Base-by-base conservation (phyloP, 2,329 filamentous ascomycete species). In the Fusarium sp. region DNA sequence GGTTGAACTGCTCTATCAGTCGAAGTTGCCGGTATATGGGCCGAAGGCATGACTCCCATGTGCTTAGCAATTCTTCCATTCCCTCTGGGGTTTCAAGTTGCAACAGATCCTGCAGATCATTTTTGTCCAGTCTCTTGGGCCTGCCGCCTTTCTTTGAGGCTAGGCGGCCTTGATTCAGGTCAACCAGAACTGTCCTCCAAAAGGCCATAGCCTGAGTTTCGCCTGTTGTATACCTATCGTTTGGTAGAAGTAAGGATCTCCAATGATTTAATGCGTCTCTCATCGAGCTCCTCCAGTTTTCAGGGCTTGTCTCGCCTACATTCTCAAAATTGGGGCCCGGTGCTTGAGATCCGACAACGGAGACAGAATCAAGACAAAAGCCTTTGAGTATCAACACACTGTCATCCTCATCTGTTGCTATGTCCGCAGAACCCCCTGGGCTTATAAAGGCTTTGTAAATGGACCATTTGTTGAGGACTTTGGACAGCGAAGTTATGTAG, bases 1-100 rank as follows among this genome's bases (percentile, higher is more conserved):
- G 45, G 6, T 58, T 60, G 9, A 66, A 66, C 10, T 68, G 61
- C 18, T 68, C 65, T 20, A 68, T 54, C 5, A 66, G 16, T 4
- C 61, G 44, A 26, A 68, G 39, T 16, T 60, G 54, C 8, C 47
- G 22, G 20, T 68, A 66, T 22, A 31, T 22, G 18, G 54, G 62
- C 6, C 28, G 16, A 24, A 66, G 16, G 8, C 61, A 68, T 7
- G 61, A 28, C 9, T 28, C 20, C 65, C 65, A 68, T 8, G 45
- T 66, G 22, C n/a, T 24, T 3, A 68, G 15, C 11, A 66, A 13
- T 1, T 8, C 12, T 22, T 66, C 35, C 3, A 54, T 22, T 6
- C 62, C 47, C 28, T 54, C 45, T 3, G 24, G 6, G 1, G 35
- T 66, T 15, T 60, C 45, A 1, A 68, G 35, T 4, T 38, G 33